Base-by-base conservation (phyloP, 106 monocot genomes). In the Agapanthus africanus region DNA sequence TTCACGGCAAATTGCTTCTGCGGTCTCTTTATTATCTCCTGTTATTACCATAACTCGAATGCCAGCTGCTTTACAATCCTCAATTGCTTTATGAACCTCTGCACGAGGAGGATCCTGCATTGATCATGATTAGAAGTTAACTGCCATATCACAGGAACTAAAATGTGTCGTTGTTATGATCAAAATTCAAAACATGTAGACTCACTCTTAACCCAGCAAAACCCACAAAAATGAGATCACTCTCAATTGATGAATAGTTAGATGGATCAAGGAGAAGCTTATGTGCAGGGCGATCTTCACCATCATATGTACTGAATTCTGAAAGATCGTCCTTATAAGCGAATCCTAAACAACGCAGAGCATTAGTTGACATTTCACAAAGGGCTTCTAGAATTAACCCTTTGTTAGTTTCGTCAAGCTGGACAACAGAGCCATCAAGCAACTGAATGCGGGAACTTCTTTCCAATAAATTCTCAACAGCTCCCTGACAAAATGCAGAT, bases 21-120 rank as follows among this genome's bases (percentile, higher is more conserved):
- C 95, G 27, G 95, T 95, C 54, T 77, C 81, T 67, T 88, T 91
- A 65, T 95, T 95, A 77, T 95, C 95, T 74, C 91, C 95, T 18
- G 95, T 95, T 60, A 95, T 95, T 34, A 95, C 91, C 70, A 91
- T 83, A 33, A 95, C 87, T 31, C 74, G 78, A 39, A 95, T 91
- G 7, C 95, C 95, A 70, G 95, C 95, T 26, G 77, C 79, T 70
- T 79, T 83, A 64, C 95, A 95, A 47, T 91, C 91, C 32, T 88
- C 88, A 76, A 95, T 95, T 49, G 91, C 95, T 52, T 76, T 71
- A 77, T 81, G 83, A 27, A 95, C 95, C 70, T 91, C 95, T 35
- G 77, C 73, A 46, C 95, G 77, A n/a, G 87, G 91, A 65, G 95
- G 95, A 71, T 95, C 95, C 90, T 94, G 57, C n/a, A 67, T 72